Evolutionary conservation across 805 yeast genomes (phyloP), one percentile per base, ranked within the genome.

Genomic region (Ogataea henricii): DNA sequence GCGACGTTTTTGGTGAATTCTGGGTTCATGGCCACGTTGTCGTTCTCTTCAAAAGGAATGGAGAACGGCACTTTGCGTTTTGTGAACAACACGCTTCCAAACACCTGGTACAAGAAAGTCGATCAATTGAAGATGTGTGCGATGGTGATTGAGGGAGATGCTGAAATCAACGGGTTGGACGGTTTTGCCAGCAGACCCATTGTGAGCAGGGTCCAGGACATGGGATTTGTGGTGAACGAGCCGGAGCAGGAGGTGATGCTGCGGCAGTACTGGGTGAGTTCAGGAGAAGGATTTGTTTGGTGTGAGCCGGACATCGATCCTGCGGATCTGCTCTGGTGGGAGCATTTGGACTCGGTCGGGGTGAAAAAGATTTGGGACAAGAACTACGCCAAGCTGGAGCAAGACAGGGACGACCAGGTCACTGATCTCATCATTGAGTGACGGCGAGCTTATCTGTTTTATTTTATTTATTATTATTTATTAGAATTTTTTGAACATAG

Each of bases 251-350:
- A 88, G 51, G 62, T 79, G 40, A 73, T 81, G 70, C 57, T 88
- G 55, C 86, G 87, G 60, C 95, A 89, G 56, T 88, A 87, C 67
- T 88, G 96, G 96, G 81, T 87, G 61, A 76, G 85, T 35, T 87
- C 89, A 6, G 96, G 96, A 25, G 91, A 85, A 46, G 90, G 89
- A 12, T 88, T 87, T 60, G 87, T 84, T 51, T 88, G 96, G 96
- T 84, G 79, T 10, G 96, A 88, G 60, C 96, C 96, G 0, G 96
- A 88, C 62, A 86, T 85, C 60, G 96, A 89, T 60, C 96, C 96
- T 0, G 95, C 94, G 0, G 89, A 83, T 17, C 52, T 82, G 14
- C 49, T 62, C 16, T 64, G 70, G 71, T 58, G 62, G 58, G 45
- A 60, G 25, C 69, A 67, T 56, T 46, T 69, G 30, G 55, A 62